Evolutionary conservation across 345 rosid genomes (phyloP).

Genomic region (Eucalyptus regnans): DNA sequence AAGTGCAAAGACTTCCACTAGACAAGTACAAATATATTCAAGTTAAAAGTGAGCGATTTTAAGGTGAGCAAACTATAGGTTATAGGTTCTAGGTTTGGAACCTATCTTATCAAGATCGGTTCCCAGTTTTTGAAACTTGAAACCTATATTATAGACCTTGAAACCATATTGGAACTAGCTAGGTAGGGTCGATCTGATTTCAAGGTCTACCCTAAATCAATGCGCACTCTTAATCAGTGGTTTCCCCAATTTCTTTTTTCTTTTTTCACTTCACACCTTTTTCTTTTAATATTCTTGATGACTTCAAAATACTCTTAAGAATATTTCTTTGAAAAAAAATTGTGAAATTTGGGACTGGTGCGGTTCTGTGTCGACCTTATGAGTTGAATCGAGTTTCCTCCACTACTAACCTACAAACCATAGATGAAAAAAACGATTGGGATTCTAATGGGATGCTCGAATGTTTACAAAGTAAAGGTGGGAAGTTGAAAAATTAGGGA

Average conservation of each 20-base stretch:
- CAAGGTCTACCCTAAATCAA: not conserved
- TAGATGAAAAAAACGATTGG: not conserved
- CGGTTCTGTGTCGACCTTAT: accelerated
- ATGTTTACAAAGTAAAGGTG: not conserved
- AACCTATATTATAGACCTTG: not conserved
- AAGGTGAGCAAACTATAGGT: not conserved
- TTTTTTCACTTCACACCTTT: not conserved
- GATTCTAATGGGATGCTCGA: not conserved
- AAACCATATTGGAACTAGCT: accelerated
- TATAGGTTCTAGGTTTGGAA: not conserved
- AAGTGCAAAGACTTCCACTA: not conserved
- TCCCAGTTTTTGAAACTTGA: no score
- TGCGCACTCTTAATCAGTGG: not conserved
- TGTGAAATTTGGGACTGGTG: not conserved
- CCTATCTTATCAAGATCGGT: no score
- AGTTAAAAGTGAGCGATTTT: no score
- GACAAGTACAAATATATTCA: not conserved
- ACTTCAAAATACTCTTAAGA: not conserved
- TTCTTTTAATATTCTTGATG: not conserved
- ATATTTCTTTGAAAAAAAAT: not conserved
- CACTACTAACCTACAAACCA: not conserved
- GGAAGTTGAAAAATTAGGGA: not conserved
- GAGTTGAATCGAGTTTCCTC: not conserved
- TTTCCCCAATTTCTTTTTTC: not conserved
- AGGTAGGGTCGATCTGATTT: accelerated